Conservation (phyloP, 805 yeast genomes). For the Blastobotrys muscicola region DNA sequence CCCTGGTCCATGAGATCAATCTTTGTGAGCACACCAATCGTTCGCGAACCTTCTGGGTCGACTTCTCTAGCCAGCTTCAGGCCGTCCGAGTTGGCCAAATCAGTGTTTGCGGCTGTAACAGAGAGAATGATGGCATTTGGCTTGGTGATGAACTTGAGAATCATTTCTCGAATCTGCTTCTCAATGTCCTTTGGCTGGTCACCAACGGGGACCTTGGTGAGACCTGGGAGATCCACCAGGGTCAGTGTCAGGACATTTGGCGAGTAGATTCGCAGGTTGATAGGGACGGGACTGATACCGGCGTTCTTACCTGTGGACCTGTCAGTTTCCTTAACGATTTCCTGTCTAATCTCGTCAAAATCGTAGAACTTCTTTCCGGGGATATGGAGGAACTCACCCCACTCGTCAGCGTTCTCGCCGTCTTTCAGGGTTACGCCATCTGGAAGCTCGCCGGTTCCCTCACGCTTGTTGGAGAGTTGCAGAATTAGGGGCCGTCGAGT, state of each 20-base stretch:
- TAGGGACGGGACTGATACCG: slow-evolving; percentile 89
- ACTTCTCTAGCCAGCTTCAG: slow-evolving; percentile 94
- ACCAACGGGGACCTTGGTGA: slow-evolving; percentile 97
- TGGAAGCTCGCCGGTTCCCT: slow-evolving; percentile 23
- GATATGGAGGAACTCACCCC: slow-evolving; percentile 95
- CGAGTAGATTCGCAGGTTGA: slow-evolving; percentile 83
- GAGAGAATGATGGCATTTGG: slow-evolving; percentile 93
- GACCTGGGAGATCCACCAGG: slow-evolving; percentile 92
- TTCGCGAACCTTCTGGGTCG: slow-evolving; percentile 92
- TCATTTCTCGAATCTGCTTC: slow-evolving; percentile 84
- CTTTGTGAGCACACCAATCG: slow-evolving; percentile 94
- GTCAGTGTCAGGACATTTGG: slow-evolving; percentile 93
- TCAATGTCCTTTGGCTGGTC: slow-evolving; percentile 98
- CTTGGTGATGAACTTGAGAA: slow-evolving; percentile 84
- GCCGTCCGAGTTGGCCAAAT: slow-evolving; percentile 94
- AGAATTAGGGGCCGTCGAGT: slow-evolving; percentile 81
- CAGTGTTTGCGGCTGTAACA: slow-evolving; percentile 94
- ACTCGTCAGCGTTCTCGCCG: slow-evolving; percentile 45
- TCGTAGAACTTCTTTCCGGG: slow-evolving; percentile 83
- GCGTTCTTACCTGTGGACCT: slow-evolving; percentile 60
- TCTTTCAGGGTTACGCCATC: slow-evolving; percentile 20
- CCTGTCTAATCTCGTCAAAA: slow-evolving; percentile 80
- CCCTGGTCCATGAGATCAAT: slow-evolving; percentile 97
- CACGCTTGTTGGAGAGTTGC: slow-evolving; percentile 66
- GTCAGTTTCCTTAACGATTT: slow-evolving; percentile 87